Evolutionary conservation across 73 alveolate genomes (phyloP).

Genomic region (Blepharisma japonicum): DNA sequence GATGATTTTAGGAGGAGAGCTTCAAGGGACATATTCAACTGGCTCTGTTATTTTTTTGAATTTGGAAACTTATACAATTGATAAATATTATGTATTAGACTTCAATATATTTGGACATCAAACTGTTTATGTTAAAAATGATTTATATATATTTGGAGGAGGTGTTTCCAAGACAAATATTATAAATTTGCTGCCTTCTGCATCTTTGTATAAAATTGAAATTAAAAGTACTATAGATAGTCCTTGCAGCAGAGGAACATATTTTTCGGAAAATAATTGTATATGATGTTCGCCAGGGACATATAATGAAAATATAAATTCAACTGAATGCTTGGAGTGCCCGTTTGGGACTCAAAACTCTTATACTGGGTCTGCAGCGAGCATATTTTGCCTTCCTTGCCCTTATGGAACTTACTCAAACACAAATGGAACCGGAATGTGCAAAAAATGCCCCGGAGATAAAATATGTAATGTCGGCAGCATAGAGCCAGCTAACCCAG

Average conservation of each 20-base stretch:
- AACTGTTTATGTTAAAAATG: background rate
- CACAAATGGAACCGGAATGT: background rate
- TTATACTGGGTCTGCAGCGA: background rate
- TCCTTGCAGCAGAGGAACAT: slow-evolving; percentile 17
- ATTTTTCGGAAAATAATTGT: background rate
- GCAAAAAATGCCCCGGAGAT: background rate
- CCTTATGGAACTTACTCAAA: background rate
- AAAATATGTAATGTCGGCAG: background rate
- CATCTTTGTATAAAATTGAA: background rate
- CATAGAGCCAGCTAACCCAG: background rate
- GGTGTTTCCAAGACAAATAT: background rate
- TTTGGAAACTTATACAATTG: background rate
- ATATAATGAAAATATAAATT: background rate
- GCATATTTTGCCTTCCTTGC: slow-evolving; percentile 11
- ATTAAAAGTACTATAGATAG: background rate
- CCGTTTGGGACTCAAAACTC: too few relatives aligned
- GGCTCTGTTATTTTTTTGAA: background rate
- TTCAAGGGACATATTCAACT: background rate
- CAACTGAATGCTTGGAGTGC: background rate
- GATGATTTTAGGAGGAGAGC: background rate
- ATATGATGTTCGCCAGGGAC: slow-evolving; percentile 5
- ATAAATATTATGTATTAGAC: background rate
- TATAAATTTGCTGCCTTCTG: background rate
- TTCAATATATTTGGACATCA: background rate
- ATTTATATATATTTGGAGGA: slow-evolving; percentile 20